phyloP scores from a whole-genome alignment of 805 yeast genomes.

The Jamesozyma piceae region DNA sequence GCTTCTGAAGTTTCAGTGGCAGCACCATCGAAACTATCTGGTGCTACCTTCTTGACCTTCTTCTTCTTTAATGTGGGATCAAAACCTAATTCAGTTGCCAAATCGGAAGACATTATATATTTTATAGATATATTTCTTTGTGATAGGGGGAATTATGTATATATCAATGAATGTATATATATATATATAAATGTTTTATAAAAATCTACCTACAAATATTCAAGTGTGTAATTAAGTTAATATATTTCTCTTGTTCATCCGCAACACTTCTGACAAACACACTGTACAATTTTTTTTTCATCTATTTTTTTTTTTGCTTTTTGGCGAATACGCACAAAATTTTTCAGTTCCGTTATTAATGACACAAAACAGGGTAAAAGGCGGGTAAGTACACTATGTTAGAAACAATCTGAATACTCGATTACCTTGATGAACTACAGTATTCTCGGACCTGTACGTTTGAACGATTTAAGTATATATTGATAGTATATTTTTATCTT shows the following conservation, averaged over 20 bases:
- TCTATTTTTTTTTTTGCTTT: slow-evolving; percentile 1
- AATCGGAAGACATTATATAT: slow-evolving; percentile 22
- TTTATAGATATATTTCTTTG: not conserved
- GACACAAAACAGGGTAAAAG: too few relatives aligned
- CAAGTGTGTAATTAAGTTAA: too few relatives aligned
- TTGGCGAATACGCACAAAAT: not conserved
- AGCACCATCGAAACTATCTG: slow-evolving; percentile 33
- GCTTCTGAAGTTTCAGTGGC: slow-evolving; percentile 25
- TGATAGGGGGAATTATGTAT: not conserved
- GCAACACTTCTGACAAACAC: too few relatives aligned
- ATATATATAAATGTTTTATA: not conserved
- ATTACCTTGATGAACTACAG: too few relatives aligned
- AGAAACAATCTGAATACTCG: too few relatives aligned
- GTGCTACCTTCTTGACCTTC: slow-evolving; percentile 48
- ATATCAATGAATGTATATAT: not conserved
- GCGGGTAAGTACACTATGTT: too few relatives aligned
- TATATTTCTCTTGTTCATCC: too few relatives aligned
- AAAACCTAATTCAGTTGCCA: slow-evolving; percentile 44
- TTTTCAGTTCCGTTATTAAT: not conserved
- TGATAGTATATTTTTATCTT: too few relatives aligned
- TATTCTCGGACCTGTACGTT: too few relatives aligned
- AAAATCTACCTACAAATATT: too few relatives aligned
- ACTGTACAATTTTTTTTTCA: too few relatives aligned
- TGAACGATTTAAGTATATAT: too few relatives aligned
- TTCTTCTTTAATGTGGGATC: slow-evolving; percentile 73